Evolutionary conservation across 768 basidiomycete species (phyloP).

Genomic region (Cystobasidium tubakii): DNA sequence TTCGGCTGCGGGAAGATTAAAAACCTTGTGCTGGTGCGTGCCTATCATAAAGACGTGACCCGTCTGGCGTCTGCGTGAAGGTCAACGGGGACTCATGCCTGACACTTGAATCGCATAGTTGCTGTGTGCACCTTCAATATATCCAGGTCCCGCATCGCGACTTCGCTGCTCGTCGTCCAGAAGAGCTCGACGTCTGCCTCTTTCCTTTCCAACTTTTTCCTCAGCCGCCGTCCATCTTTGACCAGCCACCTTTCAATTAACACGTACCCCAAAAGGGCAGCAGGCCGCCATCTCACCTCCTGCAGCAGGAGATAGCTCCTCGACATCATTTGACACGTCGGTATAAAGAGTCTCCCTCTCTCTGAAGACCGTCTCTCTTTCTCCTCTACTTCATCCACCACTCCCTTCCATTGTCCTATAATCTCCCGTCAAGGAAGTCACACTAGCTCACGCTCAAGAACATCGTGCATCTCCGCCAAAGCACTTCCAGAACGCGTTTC

Average conservation of each 20-base stretch:
- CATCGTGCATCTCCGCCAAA: background rate
- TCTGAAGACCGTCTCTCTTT: constrained; percentile 7
- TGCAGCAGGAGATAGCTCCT: constrained; percentile 1
- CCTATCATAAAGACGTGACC: constrained; percentile 9
- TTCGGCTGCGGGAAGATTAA: background rate
- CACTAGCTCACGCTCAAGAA: constrained; percentile 5
- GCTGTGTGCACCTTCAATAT: background rate
- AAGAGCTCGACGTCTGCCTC: background rate
- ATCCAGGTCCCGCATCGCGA: background rate
- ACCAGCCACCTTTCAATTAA: constrained; percentile 24
- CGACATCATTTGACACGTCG: constrained; percentile 16
- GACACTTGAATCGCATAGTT: constrained; percentile 18
- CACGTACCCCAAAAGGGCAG: constrained; percentile 5
- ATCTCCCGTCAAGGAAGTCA: background rate
- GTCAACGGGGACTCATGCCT: background rate
- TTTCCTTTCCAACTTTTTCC: constrained; percentile 21
- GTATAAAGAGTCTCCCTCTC: background rate
- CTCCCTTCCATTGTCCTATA: background rate
- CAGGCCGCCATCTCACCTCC: constrained; percentile 15
- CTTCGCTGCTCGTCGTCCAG: constrained; percentile 2
- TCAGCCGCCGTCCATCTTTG: constrained; percentile 2
- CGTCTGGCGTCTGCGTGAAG: constrained; percentile 3
- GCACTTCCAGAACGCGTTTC: background rate
- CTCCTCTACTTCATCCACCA: background rate
- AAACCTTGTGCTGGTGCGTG: constrained; percentile 6